phyloP scores from a whole-genome alignment of 2,329 filamentous ascomycete species.

The Colletotrichum sansevieriae region DNA sequence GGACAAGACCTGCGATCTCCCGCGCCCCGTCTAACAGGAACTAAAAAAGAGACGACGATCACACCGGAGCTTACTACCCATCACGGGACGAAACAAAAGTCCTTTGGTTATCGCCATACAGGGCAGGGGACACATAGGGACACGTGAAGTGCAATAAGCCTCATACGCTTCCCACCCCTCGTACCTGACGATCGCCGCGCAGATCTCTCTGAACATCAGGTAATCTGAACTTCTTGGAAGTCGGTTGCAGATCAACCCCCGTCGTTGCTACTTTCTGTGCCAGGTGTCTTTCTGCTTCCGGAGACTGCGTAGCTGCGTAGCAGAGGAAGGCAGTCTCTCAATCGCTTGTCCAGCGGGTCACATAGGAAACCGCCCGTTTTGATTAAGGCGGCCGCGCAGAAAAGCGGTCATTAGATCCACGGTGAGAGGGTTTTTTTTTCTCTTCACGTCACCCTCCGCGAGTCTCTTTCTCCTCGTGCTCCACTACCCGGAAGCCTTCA shows the following conservation, averaged over 20 bases:
- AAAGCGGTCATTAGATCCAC: too few species aligned
- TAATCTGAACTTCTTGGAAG: conserved; percentile 30
- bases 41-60: conserved; percentile 19
- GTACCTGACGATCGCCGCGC: conserved; percentile 30
- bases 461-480: too few species aligned
- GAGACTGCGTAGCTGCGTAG: too few species aligned
- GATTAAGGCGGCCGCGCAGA: too few species aligned
- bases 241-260: conserved; percentile 25
- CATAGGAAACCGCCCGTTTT: too few species aligned
- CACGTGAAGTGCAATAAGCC: neutral
- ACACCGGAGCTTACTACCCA: conserved; percentile 10
- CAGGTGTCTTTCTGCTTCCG: neutral
- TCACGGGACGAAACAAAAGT: conserved; percentile 16
- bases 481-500: too few species aligned
- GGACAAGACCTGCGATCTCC: conserved; percentile 17
- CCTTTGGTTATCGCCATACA: too few species aligned
- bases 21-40: conserved; percentile 5
- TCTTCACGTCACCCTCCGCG: too few species aligned
- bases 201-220: conserved; percentile 37
- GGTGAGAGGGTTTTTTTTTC: too few species aligned
- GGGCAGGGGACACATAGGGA: too few species aligned
- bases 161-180: conserved; percentile 1
- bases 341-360: too few species aligned
- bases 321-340: too few species aligned
- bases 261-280: neutral